Base-by-base conservation (phyloP, 2,329 filamentous ascomycete species). In the Pyrenophora graminea region DNA sequence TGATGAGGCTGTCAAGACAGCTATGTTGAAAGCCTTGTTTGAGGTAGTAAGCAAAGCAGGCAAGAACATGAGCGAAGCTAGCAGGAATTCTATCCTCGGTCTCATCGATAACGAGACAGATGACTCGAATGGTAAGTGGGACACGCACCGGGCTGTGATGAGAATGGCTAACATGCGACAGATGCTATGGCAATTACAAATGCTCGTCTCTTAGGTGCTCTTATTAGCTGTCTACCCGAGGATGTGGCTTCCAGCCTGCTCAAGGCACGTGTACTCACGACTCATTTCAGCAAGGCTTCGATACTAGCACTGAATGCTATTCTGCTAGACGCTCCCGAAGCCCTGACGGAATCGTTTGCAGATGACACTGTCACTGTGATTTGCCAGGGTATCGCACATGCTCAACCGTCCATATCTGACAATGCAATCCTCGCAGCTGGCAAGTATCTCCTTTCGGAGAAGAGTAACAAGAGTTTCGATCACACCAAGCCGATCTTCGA, bases 21-120 rank as follows among this genome's bases (percentile, higher is more conserved):
- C 94, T 23, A 99, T 99, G 94, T 82, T 99, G 66, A 96, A 95
- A 79, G 94, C 94, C 3, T 77, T 99, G 39, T 97, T 95, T 69
- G 93, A 97, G 69, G 94, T 99, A 25, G 88, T 99, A 54, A 93
- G 90, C 79, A 96, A 96, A 75, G 93, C 92, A 15, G 94, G 94
- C 47, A 82, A 82, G 51, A 97, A 93, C 75, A 99, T 99, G 94
- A 92, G 90, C 64, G 94, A 97, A 66, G 79, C 86, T 18, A 97
- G 93, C 40, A 86, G 92, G 48, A 83, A 86, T 53, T 86, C 92
- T n/a, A 91, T 99, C 21, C 79, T 99, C 41, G 83, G 85, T 37
- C 80, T 99, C 41, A 97, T 99, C 66, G 94, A 97, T 71, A 86
- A 86, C 61, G 91, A 96, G 55, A 78, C 82, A 3, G 89, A 90